phyloP scores from a whole-genome alignment of 352 stramenopile genomes.

The Pythium phragmitis region DNA sequence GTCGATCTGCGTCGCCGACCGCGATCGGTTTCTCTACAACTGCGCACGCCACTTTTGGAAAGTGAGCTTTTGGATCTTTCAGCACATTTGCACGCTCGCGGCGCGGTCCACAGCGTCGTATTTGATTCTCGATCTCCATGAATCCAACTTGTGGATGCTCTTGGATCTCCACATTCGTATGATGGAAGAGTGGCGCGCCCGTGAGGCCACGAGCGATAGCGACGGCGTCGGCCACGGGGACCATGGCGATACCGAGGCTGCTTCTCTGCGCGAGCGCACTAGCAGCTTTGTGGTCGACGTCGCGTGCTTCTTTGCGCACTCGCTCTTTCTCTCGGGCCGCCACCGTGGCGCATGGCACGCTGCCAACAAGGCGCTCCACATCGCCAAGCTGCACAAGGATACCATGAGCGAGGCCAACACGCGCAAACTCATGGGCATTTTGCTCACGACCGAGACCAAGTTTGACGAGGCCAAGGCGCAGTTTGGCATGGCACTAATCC shows the following conservation, averaged over 20 bases:
- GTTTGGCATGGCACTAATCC: conserved; percentile 69
- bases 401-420: conserved; percentile 67
- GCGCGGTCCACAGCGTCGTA: conserved; percentile 74
- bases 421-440: conserved; percentile 73
- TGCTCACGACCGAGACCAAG: conserved; percentile 81
- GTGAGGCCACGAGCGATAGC: not conserved
- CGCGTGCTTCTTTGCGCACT: conserved; percentile 71
- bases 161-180: conserved; percentile 71
- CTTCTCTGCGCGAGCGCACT: conserved; percentile 44
- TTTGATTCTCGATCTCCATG: conserved; percentile 75
- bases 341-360: conserved; percentile 73
- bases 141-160: conserved; percentile 83
- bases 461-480: conserved; percentile 82
- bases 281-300: conserved; percentile 61
- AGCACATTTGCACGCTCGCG: conserved; percentile 78
- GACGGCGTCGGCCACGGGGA: not conserved
- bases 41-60: conserved; percentile 70
- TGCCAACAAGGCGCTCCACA: conserved; percentile 69
- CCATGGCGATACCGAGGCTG: not conserved
- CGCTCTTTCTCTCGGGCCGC: conserved; percentile 69
- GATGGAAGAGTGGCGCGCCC: conserved; percentile 58
- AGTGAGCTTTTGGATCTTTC: conserved; percentile 76
- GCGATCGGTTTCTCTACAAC: conserved; percentile 69
- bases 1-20: conserved; percentile 49
- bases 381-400: conserved; percentile 74